phyloP scores from a whole-genome alignment of 1,284 basidiomycete genomes.

The Sporisorium scitamineum region DNA sequence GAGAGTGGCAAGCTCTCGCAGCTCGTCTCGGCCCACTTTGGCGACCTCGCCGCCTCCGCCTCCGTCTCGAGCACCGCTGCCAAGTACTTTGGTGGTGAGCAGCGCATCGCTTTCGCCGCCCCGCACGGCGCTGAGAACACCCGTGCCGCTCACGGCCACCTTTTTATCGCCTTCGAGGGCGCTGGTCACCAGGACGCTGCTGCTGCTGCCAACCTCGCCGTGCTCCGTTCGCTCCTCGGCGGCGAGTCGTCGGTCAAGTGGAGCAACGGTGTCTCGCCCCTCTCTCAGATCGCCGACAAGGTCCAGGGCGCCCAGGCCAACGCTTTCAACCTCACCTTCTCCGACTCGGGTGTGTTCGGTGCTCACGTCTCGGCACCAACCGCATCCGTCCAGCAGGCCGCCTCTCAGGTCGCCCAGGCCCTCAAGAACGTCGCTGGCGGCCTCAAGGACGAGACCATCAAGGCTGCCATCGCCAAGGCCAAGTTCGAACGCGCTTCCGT shows the following conservation, averaged over 20 bases:
- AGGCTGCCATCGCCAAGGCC: conserved; percentile 64
- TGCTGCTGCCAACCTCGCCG: conserved; percentile 58
- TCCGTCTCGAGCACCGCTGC: conserved; percentile 42
- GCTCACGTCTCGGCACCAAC: conserved; percentile 62
- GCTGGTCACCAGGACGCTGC: conserved; percentile 46
- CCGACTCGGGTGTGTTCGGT: conserved; percentile 65
- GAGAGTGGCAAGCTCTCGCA: conserved; percentile 50
- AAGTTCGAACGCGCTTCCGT: conserved; percentile 62
- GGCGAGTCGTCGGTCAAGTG: conserved; percentile 67
- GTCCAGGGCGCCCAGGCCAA: conserved; percentile 52
- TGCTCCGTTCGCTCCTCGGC: conserved; percentile 65
- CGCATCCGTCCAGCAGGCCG: conserved; percentile 53
- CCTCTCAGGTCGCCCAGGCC: conserved; percentile 53
- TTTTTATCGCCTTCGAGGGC: conserved; percentile 66
- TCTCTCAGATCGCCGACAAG: conserved; percentile 49
- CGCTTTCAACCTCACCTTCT: conserved; percentile 65
- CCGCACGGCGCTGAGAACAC: conserved; percentile 60
- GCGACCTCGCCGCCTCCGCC: conserved; percentile 40
- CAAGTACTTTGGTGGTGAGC: conserved; percentile 68
- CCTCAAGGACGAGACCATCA: conserved; percentile 54
- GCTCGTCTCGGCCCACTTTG: conserved; percentile 60
- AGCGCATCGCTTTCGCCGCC: conserved; percentile 59
- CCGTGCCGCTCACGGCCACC: conserved; percentile 59
- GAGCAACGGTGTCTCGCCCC: conserved; percentile 61
- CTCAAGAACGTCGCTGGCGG: conserved; percentile 61